Base-by-base conservation (phyloP, 331 rosid species). In the Quercus phellos region DNA sequence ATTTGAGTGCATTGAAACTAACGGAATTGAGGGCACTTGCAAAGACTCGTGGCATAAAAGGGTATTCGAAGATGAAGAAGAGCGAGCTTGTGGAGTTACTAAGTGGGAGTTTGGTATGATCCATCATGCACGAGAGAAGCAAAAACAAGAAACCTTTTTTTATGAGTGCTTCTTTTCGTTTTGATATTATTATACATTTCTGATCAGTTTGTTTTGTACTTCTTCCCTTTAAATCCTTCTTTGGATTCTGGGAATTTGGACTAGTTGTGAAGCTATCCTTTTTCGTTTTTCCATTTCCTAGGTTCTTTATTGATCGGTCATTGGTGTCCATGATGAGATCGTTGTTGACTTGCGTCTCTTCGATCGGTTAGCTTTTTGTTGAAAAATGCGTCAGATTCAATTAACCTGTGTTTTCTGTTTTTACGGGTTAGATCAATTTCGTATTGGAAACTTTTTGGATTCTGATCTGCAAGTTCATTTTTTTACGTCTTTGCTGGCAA, bases 21-120 rank as follows among this genome's bases (percentile, higher is more conserved):
- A 26, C 90, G n/a, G 96, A 94, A 64, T 89, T 94, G 68, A 87
- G 92, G 87, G 89, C 90, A 53, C 84, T 92, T 17, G 98, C 97
- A 0, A 94, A 94, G 78, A 83, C 98, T 73, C 91, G 87, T 6
- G 94, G 97, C n/a, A 2, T 89, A 67, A 88, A 88, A 87, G 92
- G 97, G 80, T 89, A 81, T 82, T 92, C 98, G 19, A 94, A 92
- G 83, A 83, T 92, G 94, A 92, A 92, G 96, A 92, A 94, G 84
- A 79, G 73, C 3, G 93, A 90, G 68, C 93, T 94, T 19, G n/a
- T 85, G 79, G 90, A 84, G 72, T 81, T 92, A 85, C 90, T 94
- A 29, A 77, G 79, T 24, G 82, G 77, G 74, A 77, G 73, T 75
- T 79, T 77, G 63, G 79, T 77, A 56, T 77, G 82, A 76, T 56